These are phyloP conservation scores for Deakozyma indianensis DNA, from an alignment of 805 yeast genomes.

Conservation along the genomic window DNA sequence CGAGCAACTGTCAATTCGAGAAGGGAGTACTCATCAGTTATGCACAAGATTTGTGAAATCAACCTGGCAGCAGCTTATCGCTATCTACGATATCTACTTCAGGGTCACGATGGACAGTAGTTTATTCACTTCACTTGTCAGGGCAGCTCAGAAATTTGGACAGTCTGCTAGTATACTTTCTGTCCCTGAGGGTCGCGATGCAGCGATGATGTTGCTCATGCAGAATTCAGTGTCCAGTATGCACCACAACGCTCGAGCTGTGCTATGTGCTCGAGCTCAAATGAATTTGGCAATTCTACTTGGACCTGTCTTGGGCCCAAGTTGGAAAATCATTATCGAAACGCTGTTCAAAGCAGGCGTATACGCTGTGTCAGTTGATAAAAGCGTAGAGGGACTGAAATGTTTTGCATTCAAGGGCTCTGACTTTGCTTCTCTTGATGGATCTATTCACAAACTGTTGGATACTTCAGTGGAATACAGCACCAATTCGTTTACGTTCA, in stretches of 20 bases:
- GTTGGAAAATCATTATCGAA: slow-evolving; percentile 51
- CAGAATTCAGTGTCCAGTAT: slow-evolving; percentile 14
- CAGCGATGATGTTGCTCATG: slow-evolving; percentile 26
- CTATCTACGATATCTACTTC: slow-evolving; percentile 36
- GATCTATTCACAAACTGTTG: slow-evolving; percentile 42
- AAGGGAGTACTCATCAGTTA: slow-evolving; percentile 4
- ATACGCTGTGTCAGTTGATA: slow-evolving; percentile 11
- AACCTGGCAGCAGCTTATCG: slow-evolving; percentile 26
- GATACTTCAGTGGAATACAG: slow-evolving; percentile 50
- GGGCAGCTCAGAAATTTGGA: slow-evolving; percentile 67
- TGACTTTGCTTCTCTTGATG: slow-evolving; percentile 31
- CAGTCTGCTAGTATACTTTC: slow-evolving; percentile 74
- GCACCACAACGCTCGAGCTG: slow-evolving; percentile 35
- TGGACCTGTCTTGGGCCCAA: slow-evolving; percentile 53
- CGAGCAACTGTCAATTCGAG: slow-evolving; percentile 8
- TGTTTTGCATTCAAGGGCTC: slow-evolving; percentile 27
- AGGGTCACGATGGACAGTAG: slow-evolving; percentile 60
- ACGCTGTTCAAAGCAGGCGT: slow-evolving; percentile 27
- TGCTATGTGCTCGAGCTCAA: slow-evolving; percentile 65
- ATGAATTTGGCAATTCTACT: slow-evolving; percentile 63
- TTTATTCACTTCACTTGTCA: slow-evolving; percentile 46
- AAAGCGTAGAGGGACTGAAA: slow-evolving; percentile 4
- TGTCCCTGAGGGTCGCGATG: slow-evolving; percentile 40
- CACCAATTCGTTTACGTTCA: slow-evolving; percentile 30
- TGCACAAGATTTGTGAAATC: slow-evolving; percentile 9